Conservation (phyloP, 257 asterid species). For the Phtheirospermum japonicum region DNA sequence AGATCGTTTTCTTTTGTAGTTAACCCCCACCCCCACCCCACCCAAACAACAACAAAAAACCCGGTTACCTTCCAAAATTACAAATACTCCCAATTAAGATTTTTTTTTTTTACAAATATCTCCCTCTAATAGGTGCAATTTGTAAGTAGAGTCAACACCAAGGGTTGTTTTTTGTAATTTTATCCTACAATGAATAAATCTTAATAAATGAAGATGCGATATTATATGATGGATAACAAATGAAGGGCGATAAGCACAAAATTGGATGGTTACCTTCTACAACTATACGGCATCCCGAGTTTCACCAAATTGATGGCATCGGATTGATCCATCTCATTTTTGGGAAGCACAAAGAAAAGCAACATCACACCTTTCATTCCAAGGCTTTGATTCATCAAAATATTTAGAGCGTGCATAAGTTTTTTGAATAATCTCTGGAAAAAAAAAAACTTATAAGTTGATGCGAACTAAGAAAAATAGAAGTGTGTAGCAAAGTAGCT, state of each 20-base stretch:
- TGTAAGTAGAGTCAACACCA: background rate
- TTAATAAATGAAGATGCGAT: too few relatives aligned
- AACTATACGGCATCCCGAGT: conserved; percentile 82
- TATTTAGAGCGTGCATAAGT: conserved; percentile 95
- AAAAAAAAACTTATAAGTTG: conserved; percentile 26
- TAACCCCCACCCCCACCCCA: too few relatives aligned
- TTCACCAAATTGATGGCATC: conserved; percentile 88
- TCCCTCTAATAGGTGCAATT: background rate
- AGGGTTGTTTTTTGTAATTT: background rate
- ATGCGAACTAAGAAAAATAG: conserved; percentile 8
- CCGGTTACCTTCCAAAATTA: background rate
- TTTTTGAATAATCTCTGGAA: conserved; percentile 91
- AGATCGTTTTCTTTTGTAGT: too few relatives aligned
- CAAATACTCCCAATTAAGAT: background rate
- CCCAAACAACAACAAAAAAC: too few relatives aligned
- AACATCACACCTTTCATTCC: conserved; percentile 94
- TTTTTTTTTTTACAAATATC: background rate
- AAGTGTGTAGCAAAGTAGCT: conserved; percentile 8
- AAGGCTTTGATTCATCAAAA: conserved; percentile 90
- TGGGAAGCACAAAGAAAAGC: conserved; percentile 97
- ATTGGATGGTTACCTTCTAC: conserved; percentile 70
- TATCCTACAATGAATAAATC: background rate
- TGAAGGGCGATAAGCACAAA: too few relatives aligned
- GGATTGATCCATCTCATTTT: conserved; percentile 85
- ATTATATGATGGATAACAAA: too few relatives aligned